Conservation (phyloP, 2,329 filamentous ascomycete genomes). For the Colletotrichum horii region DNA sequence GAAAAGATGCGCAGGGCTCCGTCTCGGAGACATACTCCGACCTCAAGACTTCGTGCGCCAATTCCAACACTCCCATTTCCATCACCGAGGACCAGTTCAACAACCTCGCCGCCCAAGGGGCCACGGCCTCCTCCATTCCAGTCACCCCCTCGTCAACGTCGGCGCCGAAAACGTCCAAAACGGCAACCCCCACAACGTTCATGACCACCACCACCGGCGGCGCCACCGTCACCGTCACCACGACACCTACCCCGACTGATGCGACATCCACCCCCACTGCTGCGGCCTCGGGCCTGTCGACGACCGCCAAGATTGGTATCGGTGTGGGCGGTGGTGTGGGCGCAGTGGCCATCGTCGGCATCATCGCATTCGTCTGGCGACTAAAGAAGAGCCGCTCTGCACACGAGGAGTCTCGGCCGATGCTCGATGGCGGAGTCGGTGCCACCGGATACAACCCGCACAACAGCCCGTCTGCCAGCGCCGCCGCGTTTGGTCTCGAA, state of each 20-base stretch:
- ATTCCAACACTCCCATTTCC: constrained; percentile 47
- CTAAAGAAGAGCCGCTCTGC: constrained; percentile 8
- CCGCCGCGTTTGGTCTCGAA: background rate
- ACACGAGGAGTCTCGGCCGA: constrained; percentile 20
- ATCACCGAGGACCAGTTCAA: constrained; percentile 48
- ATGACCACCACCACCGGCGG: constrained; percentile 6
- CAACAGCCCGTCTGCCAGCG: background rate
- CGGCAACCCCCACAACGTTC: constrained; percentile 15
- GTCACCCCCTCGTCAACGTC: constrained; percentile 23
- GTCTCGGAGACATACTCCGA: constrained; percentile 47
- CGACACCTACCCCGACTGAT: background rate
- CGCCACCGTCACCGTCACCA: constrained; percentile 12
- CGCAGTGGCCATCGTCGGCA: constrained; percentile 19
- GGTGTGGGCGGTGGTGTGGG: constrained; percentile 41
- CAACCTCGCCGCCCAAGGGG: constrained; percentile 20
- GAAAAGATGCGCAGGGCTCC: constrained; percentile 37
- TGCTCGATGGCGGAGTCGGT: constrained; percentile 17
- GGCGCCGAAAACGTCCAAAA: constrained; percentile 22
- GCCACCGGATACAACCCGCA: background rate
- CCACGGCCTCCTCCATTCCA: constrained; percentile 16
- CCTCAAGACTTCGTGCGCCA: constrained; percentile 47
- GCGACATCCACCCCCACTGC: background rate
- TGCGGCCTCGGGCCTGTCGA: constrained; percentile 31
- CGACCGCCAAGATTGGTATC: constrained; percentile 43
- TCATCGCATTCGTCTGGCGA: constrained; percentile 13